Evolutionary conservation across 148 eudicot species (phyloP).

Genomic region (Cornus kousa): DNA sequence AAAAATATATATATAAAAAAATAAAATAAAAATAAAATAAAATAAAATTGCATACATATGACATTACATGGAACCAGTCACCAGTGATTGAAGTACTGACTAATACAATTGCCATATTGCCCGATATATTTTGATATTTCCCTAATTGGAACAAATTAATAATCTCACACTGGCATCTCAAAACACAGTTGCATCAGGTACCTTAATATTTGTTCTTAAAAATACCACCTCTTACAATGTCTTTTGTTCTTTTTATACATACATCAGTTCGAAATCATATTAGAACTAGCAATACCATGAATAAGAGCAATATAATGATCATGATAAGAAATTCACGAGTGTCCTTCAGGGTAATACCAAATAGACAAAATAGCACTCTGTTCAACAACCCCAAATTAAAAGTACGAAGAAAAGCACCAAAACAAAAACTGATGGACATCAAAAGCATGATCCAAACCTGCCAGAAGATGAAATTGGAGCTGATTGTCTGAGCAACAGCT

Average conservation of each 20-base stretch:
- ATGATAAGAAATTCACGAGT: background rate
- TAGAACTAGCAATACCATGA: too few species aligned
- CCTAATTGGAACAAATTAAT: background rate
- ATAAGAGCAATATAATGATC: background rate
- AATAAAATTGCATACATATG: background rate
- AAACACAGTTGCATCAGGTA: background rate
- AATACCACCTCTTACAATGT: too few species aligned
- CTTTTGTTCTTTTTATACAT: background rate
- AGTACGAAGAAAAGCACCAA: slow-evolving; percentile 7
- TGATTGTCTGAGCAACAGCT: slow-evolving; percentile 91
- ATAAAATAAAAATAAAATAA: too few species aligned
- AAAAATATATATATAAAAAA: too few species aligned
- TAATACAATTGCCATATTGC: background rate
- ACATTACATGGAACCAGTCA: too few species aligned
- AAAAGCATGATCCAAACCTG: slow-evolving; percentile 47
- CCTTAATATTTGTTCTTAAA: background rate
- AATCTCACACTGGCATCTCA: background rate
- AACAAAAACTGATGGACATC: background rate
- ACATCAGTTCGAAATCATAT: background rate
- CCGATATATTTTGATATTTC: background rate
- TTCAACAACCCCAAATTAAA: background rate
- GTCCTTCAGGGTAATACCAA: background rate
- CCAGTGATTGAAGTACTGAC: background rate
- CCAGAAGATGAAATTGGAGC: slow-evolving; percentile 90
- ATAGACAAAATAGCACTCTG: background rate